These are phyloP conservation scores for Aspergillus sp. DNA, from an alignment of 2,329 filamentous ascomycete species.

Conservation along the genomic window DNA sequence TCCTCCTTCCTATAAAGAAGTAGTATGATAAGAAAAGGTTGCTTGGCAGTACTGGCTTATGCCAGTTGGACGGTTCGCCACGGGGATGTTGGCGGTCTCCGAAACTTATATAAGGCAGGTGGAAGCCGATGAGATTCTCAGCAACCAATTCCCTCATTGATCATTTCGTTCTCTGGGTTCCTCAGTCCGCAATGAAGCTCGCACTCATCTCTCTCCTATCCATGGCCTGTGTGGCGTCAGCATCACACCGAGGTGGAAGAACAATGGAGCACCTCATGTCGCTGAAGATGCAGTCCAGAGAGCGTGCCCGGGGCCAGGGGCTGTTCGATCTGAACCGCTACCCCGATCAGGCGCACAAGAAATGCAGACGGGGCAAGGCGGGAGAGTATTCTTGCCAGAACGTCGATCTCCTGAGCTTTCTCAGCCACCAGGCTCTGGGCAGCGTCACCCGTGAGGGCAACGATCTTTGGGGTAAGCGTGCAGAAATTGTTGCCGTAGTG, in stretches of 20 bases:
- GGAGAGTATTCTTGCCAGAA: conserved; percentile 20
- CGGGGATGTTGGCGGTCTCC: background rate
- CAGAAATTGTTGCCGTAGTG: background rate
- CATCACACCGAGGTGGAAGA: conserved; percentile 9
- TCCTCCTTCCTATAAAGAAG: conserved; percentile 4
- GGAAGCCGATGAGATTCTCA: background rate
- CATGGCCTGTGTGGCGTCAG: conserved; percentile 8
- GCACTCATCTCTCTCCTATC: conserved; percentile 13
- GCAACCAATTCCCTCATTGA: background rate
- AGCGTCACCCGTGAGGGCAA: conserved; percentile 20
- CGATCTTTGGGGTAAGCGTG: conserved; percentile 19
- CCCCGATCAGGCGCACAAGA: conserved; percentile 4
- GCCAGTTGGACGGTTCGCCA: background rate
- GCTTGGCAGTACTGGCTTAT: background rate
- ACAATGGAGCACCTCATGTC: conserved; percentile 19
- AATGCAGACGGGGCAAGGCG: conserved; percentile 17
- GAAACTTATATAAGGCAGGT: background rate
- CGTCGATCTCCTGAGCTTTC: conserved; percentile 15
- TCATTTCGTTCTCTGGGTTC: too few relatives aligned
- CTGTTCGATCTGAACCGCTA: conserved; percentile 16
- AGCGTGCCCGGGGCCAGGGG: conserved; percentile 13
- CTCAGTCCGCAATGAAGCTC: conserved; percentile 13
- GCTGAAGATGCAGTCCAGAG: conserved; percentile 14
- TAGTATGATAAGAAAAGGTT: background rate
- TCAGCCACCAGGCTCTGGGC: conserved; percentile 22